Evolutionary conservation across 2,329 filamentous ascomycete genomes (phyloP).

Genomic region (Alternaria dauci): DNA sequence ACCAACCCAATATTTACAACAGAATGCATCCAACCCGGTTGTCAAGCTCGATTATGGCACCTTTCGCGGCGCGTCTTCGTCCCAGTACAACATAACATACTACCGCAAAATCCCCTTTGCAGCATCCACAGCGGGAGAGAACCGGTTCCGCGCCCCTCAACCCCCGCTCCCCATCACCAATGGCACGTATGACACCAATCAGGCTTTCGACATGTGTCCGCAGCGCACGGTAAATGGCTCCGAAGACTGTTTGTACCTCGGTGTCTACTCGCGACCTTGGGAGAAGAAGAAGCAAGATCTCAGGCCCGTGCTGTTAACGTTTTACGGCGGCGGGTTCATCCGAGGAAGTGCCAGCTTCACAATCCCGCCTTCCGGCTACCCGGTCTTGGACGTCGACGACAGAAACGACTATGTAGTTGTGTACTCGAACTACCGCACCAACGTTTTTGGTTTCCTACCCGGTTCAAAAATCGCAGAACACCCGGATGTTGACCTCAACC

Average conservation of each 20-base stretch:
- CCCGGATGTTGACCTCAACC: constrained; percentile 59
- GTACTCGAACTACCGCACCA: constrained; percentile 65
- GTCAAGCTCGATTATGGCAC: constrained; percentile 50
- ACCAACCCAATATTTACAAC: constrained; percentile 7
- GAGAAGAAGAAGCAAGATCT: constrained; percentile 44
- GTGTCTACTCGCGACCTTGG: constrained; percentile 68
- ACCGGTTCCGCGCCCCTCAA: constrained; percentile 69
- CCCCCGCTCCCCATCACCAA: constrained; percentile 59
- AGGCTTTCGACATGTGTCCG: constrained; percentile 66
- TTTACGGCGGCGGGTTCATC: constrained; percentile 70
- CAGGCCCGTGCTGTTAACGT: constrained; percentile 67
- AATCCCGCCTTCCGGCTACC: constrained; percentile 66
- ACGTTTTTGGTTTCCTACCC: constrained; percentile 65
- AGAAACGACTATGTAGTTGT: constrained; percentile 62
- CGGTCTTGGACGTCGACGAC: constrained; percentile 64
- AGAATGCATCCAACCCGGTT: constrained; percentile 26
- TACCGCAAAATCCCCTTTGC: constrained; percentile 70
- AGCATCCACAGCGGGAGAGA: constrained; percentile 64
- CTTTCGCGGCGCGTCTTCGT: constrained; percentile 63
- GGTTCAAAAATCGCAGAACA: constrained; percentile 58
- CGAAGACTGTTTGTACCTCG: constrained; percentile 70
- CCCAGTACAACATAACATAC: constrained; percentile 65
- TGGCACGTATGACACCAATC: constrained; percentile 64
- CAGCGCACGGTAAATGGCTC: constrained; percentile 64
- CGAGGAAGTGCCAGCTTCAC: constrained; percentile 64